phyloP scores from a whole-genome alignment of 192 early-diverging fungal species.

The Entophlyctis luteolus region DNA sequence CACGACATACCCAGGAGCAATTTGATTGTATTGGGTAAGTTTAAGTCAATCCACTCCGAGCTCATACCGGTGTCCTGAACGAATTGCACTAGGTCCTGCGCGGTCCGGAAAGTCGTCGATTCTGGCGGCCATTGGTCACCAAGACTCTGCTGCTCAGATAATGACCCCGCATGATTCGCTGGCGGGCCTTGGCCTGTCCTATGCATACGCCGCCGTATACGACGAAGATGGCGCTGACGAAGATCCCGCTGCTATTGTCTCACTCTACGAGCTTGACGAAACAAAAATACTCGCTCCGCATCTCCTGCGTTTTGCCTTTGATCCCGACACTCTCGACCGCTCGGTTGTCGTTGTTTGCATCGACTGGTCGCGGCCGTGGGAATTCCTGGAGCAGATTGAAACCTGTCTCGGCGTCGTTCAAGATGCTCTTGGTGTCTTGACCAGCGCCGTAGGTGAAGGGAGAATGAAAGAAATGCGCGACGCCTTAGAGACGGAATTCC shows the following conservation, averaged over 20 bases:
- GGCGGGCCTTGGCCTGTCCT: conserved; percentile 77
- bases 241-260: conserved; percentile 69
- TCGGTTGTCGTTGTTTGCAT: conserved; percentile 72
- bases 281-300: too few relatives aligned
- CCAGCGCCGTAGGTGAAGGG: not conserved
- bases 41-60: not conserved
- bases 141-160: conserved; percentile 47
- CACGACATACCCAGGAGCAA: conserved; percentile 71
- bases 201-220: conserved; percentile 75
- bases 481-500: not conserved
- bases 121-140: conserved; percentile 53
- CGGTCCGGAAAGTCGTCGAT: conserved; percentile 80
- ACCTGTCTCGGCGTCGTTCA: conserved; percentile 74
- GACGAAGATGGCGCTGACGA: conserved; percentile 80
- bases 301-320: conserved; percentile 69
- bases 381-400: conserved; percentile 73
- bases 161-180: conserved; percentile 41
- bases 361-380: conserved; percentile 90
- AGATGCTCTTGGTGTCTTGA: conserved; percentile 39
- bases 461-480: not conserved
- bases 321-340: conserved; percentile 57
- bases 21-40: conserved; percentile 74
- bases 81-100: conserved; percentile 56
- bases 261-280: too few relatives aligned
- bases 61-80: not conserved